Base-by-base conservation (phyloP, 2,329 filamentous ascomycete genomes). In the Drechslera avenae region DNA sequence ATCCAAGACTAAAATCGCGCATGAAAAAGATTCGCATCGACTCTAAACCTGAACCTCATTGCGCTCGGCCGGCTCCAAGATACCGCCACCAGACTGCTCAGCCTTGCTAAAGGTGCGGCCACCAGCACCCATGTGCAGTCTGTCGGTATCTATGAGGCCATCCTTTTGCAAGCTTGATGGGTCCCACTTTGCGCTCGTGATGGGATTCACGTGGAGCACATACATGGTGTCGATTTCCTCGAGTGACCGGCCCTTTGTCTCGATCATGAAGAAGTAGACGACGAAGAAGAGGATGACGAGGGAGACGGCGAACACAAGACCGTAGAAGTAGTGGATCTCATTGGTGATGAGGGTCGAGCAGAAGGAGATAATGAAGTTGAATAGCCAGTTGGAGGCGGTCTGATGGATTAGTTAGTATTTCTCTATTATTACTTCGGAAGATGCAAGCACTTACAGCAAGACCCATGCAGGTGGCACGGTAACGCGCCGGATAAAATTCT, bases 211-310 rank as follows among this genome's bases (percentile, higher is more conserved):
- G 30, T 77, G 76, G 42, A 86, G 78, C 31, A 89, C 76, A 58
- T 91, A 91, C 79, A 84, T 83, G 54, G 82, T 81, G 64, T 93
- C 89, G 44, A 93, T 88, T 71, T 92, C 88, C 74, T 93, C 89
- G 1, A 93, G 79, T 0, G 84, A 86, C 6, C 88, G 83, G 50
- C 85, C 88, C 70, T 89, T 86, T 34, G 85, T 87, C 71, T 92
- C 89, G 39, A 88, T 84, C 58, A 91, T 83, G 72, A 91, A 91
- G 75, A 92, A 89, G 77, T 88, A 92, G 36, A 91, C 86, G 26
- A 91, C 70, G 0, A 85, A 58, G 1, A 84, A 83, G 0, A 83
- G 87, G 0, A 82, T 75, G 14, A 89, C 74, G 56, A 87, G 67
- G 86, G 90, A 50, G 0, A 79, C 86, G 0, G 87, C 88, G 70